Percentiles rank a stretch among this genome's conserved stretches.
These are phyloP conservation scores for Cystoderma amianthinum DNA, from an alignment of 768 basidiomycete species.

Conservation along the genomic window DNA sequence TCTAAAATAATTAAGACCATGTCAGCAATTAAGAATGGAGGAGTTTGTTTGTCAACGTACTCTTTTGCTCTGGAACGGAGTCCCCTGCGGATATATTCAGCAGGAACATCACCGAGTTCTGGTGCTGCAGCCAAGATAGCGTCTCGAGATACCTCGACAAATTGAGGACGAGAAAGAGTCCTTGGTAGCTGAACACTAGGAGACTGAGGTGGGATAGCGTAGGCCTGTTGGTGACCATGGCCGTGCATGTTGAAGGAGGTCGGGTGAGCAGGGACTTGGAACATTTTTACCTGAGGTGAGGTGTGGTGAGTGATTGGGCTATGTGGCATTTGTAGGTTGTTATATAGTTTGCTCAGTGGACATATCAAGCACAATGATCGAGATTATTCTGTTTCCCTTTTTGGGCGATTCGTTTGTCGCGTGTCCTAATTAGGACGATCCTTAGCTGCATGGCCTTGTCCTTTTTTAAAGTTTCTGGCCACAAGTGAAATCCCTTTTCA, in stretches of 20 bases:
- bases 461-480: background rate
- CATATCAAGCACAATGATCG: conserved; percentile 20
- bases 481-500: background rate
- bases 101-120: conserved; percentile 54
- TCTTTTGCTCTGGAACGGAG: conserved; percentile 39
- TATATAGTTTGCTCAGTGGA: conserved; percentile 6
- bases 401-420: conserved; percentile 32
- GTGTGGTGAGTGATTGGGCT: conserved; percentile 1
- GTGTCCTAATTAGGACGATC: conserved; percentile 15
- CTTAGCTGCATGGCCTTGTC: conserved; percentile 1
- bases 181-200: conserved; percentile 63
- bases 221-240: conserved; percentile 25
- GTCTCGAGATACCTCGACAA: conserved; percentile 48
- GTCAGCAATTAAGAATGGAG: conserved; percentile 10
- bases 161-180: conserved; percentile 56
- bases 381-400: conserved; percentile 22
- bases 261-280: conserved; percentile 42
- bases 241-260: conserved; percentile 29
- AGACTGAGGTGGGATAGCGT: conserved; percentile 11
- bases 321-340: conserved; percentile 4
- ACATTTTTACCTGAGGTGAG: conserved; percentile 21
- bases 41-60: conserved; percentile 24
- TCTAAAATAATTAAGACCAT: conserved; percentile 21
- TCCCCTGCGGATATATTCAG: conserved; percentile 62
- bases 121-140: conserved; percentile 62